Conservation (phyloP, 192 early-diverging fungal genomes). For the Chytriomyces sp. region DNA sequence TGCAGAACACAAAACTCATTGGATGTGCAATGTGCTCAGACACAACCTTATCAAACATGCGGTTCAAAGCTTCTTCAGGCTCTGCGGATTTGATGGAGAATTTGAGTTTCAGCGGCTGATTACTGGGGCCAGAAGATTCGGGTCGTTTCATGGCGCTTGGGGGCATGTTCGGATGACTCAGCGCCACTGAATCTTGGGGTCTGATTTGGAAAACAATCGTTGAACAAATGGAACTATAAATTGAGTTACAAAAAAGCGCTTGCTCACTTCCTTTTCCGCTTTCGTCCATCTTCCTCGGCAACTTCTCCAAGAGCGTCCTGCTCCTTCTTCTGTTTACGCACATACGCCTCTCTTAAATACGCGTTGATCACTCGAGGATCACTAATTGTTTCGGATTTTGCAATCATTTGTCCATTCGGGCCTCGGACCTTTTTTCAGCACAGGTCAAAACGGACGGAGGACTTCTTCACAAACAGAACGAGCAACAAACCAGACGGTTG, state of each 20-base stretch:
- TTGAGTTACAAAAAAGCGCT: too few relatives aligned
- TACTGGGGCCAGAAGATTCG: background rate
- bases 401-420: constrained; percentile 45
- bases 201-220: background rate
- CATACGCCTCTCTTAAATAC: constrained; percentile 81
- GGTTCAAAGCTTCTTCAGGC: constrained; percentile 54
- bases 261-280: constrained; percentile 26
- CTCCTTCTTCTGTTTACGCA: constrained; percentile 65
- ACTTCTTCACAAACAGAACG: background rate
- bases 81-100: constrained; percentile 44
- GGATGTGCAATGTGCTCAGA: constrained; percentile 51
- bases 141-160: background rate
- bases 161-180: background rate
- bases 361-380: constrained; percentile 87
- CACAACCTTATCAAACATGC: constrained; percentile 53
- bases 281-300: constrained; percentile 16
- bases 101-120: constrained; percentile 28
- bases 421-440: constrained; percentile 31
- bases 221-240: background rate
- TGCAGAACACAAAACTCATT: constrained; percentile 53
- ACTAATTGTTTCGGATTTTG: constrained; percentile 80
- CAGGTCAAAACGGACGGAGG: constrained; percentile 23
- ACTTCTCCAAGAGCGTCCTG: background rate
- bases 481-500: constrained; percentile 53
- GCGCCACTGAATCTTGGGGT: too few relatives aligned